Evolutionary conservation across 108 stramenopile genomes (phyloP).

Genomic region (Cyclostephanos invisitatus): DNA sequence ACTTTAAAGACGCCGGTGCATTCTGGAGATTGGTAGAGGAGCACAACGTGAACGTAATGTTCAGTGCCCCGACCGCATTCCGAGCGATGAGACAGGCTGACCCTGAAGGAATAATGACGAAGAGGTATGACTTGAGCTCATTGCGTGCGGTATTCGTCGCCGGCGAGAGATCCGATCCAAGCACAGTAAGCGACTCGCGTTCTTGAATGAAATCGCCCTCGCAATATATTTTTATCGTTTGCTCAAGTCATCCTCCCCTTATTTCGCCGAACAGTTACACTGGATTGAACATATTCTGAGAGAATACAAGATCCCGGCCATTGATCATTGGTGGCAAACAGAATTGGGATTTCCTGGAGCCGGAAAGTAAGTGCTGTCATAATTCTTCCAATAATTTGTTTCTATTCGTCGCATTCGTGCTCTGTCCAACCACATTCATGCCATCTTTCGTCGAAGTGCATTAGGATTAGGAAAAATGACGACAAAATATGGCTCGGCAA

Average conservation of each 20-base stretch:
- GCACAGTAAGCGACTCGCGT: conserved; percentile 26
- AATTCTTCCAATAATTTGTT: too few relatives aligned
- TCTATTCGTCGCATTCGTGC: too few relatives aligned
- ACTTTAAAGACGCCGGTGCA: conserved; percentile 55
- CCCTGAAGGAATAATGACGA: conserved; percentile 35
- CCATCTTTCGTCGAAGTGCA: conserved; percentile 29
- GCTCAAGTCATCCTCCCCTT: too few relatives aligned
- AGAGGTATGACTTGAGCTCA: conserved; percentile 52
- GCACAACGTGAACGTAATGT: conserved; percentile 64
- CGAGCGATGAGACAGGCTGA: conserved; percentile 75
- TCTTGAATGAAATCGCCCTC: too few relatives aligned
- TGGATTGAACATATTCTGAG: conserved; percentile 55
- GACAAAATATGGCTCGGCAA: conserved; percentile 41
- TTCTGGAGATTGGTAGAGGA: conserved; percentile 75
- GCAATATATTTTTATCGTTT: too few relatives aligned
- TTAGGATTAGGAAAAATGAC: conserved; percentile 51
- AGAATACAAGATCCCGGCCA: conserved; percentile 35
- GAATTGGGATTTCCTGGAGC: conserved; percentile 57
- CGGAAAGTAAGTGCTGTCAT: conserved; percentile 16
- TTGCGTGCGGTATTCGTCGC: conserved; percentile 64
- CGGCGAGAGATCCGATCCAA: conserved; percentile 77
- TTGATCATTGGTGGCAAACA: conserved; percentile 89
- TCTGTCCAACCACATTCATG: neutral
- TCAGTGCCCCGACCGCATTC: conserved; percentile 82
- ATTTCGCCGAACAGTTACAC: conserved; percentile 25